phyloP scores from a whole-genome alignment of 306 rosid species.

The Senna siamea region DNA sequence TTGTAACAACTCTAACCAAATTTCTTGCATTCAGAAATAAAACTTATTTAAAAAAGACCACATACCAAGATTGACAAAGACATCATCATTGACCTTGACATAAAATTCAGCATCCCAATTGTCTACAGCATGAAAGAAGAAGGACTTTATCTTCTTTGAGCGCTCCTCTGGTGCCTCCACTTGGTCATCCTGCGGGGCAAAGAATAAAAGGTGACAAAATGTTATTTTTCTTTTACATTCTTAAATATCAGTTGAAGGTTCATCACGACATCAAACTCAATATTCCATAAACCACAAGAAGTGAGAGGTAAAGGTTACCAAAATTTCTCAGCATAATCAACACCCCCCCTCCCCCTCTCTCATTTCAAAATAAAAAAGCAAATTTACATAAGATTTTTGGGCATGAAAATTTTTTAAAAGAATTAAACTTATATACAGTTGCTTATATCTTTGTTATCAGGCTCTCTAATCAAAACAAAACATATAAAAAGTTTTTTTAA shows the following conservation, averaged over 20 bases:
- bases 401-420: too few relatives aligned
- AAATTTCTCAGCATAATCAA: not conserved
- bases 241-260: conserved; percentile 26
- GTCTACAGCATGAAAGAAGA: conserved; percentile 65
- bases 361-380: not conserved
- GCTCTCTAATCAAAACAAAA: too few relatives aligned
- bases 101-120: conserved; percentile 71
- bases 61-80: conserved; percentile 72
- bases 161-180: conserved; percentile 62
- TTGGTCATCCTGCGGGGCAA: conserved; percentile 60
- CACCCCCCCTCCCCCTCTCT: not conserved
- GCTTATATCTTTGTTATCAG: too few relatives aligned
- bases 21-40: conserved; percentile 25
- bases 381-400: not conserved
- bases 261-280: conserved; percentile 20
- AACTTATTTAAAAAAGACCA: conserved; percentile 34
- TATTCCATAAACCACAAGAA: conserved; percentile 23
- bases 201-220: conserved; percentile 7
- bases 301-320: not conserved
- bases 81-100: conserved; percentile 76
- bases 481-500: too few relatives aligned
- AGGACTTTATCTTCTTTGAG: conserved; percentile 55
- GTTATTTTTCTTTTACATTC: not conserved
- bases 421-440: too few relatives aligned
- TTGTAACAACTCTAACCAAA: conserved; percentile 8